Conservation (phyloP, 2,329 filamentous ascomycete species). For the Epichloe uncinata region DNA sequence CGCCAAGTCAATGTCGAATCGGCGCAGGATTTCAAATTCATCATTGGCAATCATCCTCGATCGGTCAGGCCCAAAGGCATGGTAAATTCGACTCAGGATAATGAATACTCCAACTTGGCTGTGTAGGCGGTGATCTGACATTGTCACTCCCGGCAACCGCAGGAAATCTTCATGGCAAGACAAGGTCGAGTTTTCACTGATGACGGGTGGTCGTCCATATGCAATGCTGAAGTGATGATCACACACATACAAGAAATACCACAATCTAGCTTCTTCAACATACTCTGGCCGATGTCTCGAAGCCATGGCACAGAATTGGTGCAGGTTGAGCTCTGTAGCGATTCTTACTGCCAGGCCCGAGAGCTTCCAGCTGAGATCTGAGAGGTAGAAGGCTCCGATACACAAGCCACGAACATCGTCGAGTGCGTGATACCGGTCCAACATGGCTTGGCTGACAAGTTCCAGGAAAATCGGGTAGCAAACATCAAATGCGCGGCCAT, state of each 20-base stretch:
- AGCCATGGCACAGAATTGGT: conserved; percentile 38
- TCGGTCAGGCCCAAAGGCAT: conserved; percentile 43
- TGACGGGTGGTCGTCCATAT: conserved; percentile 44
- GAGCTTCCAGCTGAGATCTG: conserved; percentile 42
- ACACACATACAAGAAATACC: conserved; percentile 51
- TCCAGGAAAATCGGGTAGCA: conserved; percentile 46
- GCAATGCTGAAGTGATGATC: conserved; percentile 54
- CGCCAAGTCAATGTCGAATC: conserved; percentile 19
- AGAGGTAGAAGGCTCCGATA: conserved; percentile 51
- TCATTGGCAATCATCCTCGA: conserved; percentile 21
- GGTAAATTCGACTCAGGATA: conserved; percentile 44
- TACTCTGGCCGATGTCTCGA: conserved; percentile 30
- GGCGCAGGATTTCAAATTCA: conserved; percentile 19
- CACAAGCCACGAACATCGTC: conserved; percentile 48
- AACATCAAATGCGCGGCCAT: conserved; percentile 35
- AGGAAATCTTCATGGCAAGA: conserved; percentile 43
- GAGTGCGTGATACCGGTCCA: conserved; percentile 37
- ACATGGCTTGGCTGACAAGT: conserved; percentile 42
- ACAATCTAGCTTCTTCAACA: conserved; percentile 43
- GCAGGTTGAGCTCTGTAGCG: conserved; percentile 42
- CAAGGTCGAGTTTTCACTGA: conserved; percentile 43
- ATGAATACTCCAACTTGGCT: conserved; percentile 48
- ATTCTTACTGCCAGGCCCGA: conserved; percentile 45
- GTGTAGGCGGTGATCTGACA: conserved; percentile 41
- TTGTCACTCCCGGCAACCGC: conserved; percentile 32